Evolutionary conservation across 208 protist genomes (phyloP).

Genomic region (Acanthamoeba triangularis): DNA sequence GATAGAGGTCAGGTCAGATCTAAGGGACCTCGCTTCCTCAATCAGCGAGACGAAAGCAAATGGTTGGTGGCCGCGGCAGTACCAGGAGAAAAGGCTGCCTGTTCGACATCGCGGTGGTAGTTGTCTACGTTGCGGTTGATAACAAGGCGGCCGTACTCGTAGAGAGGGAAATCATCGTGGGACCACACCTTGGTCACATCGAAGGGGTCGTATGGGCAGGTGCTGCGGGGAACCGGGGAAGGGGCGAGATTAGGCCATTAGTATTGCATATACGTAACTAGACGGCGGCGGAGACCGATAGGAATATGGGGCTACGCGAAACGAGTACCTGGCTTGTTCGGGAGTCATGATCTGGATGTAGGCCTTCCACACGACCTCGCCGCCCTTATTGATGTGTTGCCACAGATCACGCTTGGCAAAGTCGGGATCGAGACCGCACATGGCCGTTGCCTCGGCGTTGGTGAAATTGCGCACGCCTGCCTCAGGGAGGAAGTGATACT

Average conservation of each 20-base stretch:
- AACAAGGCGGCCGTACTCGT: constrained; percentile 90
- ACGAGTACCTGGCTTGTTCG: neutral
- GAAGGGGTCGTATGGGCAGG: constrained; percentile 89
- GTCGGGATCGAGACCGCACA: constrained; percentile 89
- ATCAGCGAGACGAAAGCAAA: too few species aligned
- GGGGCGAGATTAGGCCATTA: neutral
- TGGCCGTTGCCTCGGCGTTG: constrained; percentile 87
- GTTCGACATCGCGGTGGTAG: constrained; percentile 94
- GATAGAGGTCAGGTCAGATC: too few species aligned
- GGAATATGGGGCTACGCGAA: neutral
- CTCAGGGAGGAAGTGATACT: constrained; percentile 92
- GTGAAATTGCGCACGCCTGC: constrained; percentile 89
- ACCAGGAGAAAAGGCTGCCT: constrained; percentile 91
- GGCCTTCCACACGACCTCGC: constrained; percentile 89
- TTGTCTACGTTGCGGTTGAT: constrained; percentile 94
- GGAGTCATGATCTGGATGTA: constrained; percentile 91
- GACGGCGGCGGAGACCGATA: neutral
- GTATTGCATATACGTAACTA: too few species aligned
- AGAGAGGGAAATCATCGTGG: constrained; percentile 91
- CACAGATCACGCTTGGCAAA: constrained; percentile 91
- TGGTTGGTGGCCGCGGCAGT: neutral
- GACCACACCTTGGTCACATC: constrained; percentile 94
- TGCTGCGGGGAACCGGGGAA: constrained; percentile 73
- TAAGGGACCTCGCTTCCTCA: neutral
- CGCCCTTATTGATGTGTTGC: constrained; percentile 79